Percentiles rank a stretch among this genome's conserved stretches.
phyloP scores from a whole-genome alignment of 2,329 filamentous ascomycete species.

The Hirsutella minnesotensis region DNA sequence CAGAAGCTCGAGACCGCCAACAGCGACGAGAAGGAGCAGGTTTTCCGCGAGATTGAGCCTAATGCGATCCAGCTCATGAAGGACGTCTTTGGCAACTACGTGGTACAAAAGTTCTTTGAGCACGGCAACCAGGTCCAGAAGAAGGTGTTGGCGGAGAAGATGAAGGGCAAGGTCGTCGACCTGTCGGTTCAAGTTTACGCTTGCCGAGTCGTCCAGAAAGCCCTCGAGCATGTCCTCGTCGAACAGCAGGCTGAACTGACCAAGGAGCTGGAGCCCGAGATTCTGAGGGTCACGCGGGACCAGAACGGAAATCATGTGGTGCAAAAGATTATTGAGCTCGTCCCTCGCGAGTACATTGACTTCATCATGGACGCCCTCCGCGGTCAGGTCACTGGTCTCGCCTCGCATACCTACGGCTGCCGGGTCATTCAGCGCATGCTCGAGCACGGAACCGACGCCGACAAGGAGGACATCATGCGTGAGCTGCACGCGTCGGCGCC shows the following conservation, averaged over 20 bases:
- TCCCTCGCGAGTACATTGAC: slow-evolving; percentile 61
- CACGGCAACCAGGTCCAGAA: slow-evolving; percentile 93
- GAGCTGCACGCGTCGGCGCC: slow-evolving; percentile 67
- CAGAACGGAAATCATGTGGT: slow-evolving; percentile 95
- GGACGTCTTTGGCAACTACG: slow-evolving; percentile 96
- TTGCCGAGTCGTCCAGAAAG: slow-evolving; percentile 93
- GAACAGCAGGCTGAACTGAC: slow-evolving; percentile 81
- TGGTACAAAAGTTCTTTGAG: slow-evolving; percentile 96
- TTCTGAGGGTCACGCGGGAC: slow-evolving; percentile 69
- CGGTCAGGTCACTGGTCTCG: slow-evolving; percentile 61
- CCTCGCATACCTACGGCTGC: slow-evolving; percentile 76
- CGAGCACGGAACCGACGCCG: slow-evolving; percentile 63
- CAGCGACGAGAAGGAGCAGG: slow-evolving; percentile 85
- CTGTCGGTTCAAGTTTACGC: slow-evolving; percentile 85
- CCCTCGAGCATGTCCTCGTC: slow-evolving; percentile 79
- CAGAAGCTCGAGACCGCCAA: slow-evolving; percentile 84
- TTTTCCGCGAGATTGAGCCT: slow-evolving; percentile 77
- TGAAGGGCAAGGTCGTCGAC: slow-evolving; percentile 73
- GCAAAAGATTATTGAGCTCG: slow-evolving; percentile 84
- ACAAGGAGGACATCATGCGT: slow-evolving; percentile 59
- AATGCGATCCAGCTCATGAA: slow-evolving; percentile 86
- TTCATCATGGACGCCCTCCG: slow-evolving; percentile 77
- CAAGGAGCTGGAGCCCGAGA: slow-evolving; percentile 66
- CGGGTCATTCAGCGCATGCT: slow-evolving; percentile 88
- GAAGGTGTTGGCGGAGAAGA: slow-evolving; percentile 69